Base-by-base conservation (phyloP, 139 green algal species). In the Coelastrella sp. region DNA sequence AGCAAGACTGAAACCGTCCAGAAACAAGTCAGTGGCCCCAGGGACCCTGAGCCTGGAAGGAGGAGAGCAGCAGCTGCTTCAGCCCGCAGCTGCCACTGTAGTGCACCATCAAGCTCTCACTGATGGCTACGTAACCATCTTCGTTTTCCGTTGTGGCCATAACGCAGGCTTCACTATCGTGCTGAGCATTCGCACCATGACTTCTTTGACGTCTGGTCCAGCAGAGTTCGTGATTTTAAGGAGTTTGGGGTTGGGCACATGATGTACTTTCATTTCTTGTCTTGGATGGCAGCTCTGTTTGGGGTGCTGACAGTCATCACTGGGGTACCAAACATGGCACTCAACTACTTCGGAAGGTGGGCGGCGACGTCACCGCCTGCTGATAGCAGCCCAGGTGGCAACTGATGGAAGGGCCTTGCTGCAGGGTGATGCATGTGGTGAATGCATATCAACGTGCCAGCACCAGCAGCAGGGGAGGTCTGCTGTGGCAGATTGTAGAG, bases 191-290 rank as follows among this genome's bases (percentile, higher is more conserved):
- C 86, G 1, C 91, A 93, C 63, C 91, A 93, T 72, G 91, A 93
- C 73, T 90, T 93, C 22, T 93, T 93, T 61, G 89, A 89, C 59
- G 24, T 90, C 49, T 90, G 81, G 68, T 90, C 90, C n/a, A 88
- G 82, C 65, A 78, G 61, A 35, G 70, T 92, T n/a, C 78, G 78
- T 7, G 90, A 93, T 61, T 79, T 94, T 8, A 89, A 89, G 19
- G 89, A 94, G 85, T 94, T 92, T 89, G 91, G 91, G 8, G 85
- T 90, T 49, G 84, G 84, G 5, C 20, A 91, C 27, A 88, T 91
- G 79, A 74, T 91, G 56, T 94, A 94, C 91, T 94, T 94, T 74
- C 80, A 87, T 35, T 92, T 94, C 80, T 65, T 92, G 6, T 66
- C 72, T 15, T 91, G 73, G 73, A 91, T 94, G 66, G 79, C 89